Evolutionary conservation across 1,139 yeast species (phyloP).

Genomic region (Hyphopichia buzzinii): DNA sequence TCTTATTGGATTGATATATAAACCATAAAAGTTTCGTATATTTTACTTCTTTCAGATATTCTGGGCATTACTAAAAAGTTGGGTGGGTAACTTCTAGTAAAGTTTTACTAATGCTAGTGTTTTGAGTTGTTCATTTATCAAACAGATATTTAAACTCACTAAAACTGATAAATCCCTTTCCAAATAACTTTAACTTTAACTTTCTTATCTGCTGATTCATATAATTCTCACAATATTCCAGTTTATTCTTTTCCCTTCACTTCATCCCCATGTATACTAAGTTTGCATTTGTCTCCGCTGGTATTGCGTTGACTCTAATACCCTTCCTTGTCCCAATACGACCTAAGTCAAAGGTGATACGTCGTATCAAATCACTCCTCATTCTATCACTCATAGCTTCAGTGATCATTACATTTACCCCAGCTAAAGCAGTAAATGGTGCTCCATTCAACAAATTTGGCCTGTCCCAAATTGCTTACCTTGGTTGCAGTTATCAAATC

Average conservation of each 20-base stretch:
- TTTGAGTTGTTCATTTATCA: too few relatives aligned
- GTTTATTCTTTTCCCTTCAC: not conserved
- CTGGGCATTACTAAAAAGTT: too few relatives aligned
- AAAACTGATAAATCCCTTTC: conserved; percentile 78
- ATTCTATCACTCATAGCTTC: conserved; percentile 18
- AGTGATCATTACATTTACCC: conserved; percentile 25
- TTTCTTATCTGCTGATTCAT: conserved; percentile 44
- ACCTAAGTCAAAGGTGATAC: conserved; percentile 10
- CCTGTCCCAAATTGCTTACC: conserved; percentile 26
- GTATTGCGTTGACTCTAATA: conserved; percentile 13
- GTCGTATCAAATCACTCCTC: conserved; percentile 12
- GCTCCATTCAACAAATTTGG: conserved; percentile 37
- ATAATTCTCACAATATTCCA: conserved; percentile 39
- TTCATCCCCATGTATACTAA: conserved; percentile 16
- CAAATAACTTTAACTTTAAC: conserved; percentile 64
- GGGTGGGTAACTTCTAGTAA: too few relatives aligned
- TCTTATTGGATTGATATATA: too few relatives aligned
- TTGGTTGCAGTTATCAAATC: conserved; percentile 31
- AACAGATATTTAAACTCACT: too few relatives aligned
- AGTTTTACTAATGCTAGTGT: too few relatives aligned
- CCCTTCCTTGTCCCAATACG: conserved; percentile 20
- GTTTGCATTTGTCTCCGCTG: conserved; percentile 18
- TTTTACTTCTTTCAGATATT: too few relatives aligned
- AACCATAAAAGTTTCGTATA: too few relatives aligned
- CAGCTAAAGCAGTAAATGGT: conserved; percentile 29